A percentile compares a stretch with the other conserved stretches of the same genome.
Conservation (phyloP, 805 yeast genomes). For the Saccharomycopsis sp. region DNA sequence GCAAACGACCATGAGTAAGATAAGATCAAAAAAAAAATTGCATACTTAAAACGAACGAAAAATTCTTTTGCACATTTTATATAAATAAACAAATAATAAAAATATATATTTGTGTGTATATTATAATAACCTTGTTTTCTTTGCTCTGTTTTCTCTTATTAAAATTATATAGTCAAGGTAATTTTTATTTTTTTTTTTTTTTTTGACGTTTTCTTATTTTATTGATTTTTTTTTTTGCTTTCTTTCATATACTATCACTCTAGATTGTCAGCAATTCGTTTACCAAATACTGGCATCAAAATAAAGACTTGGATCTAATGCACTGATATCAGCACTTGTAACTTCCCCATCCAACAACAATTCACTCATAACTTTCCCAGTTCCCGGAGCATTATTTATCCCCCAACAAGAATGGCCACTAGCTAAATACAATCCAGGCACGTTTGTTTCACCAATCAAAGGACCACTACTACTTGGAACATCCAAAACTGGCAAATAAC, state of each 20-base stretch:
- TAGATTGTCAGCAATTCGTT: too few species aligned
- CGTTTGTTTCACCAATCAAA: constrained; percentile 87
- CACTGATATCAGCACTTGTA: constrained; percentile 67
- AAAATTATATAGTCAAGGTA: too few species aligned
- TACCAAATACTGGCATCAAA: constrained; percentile 59
- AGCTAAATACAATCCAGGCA: constrained; percentile 68
- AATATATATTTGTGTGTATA: too few species aligned
- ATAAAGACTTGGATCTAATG: constrained; percentile 79
- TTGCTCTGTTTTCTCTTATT: too few species aligned
- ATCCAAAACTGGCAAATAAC: constrained; percentile 90
- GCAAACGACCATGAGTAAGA: constrained; percentile 18
- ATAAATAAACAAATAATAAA: too few species aligned
- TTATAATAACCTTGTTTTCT: too few species aligned
- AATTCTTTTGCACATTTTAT: background rate
- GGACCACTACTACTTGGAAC: constrained; percentile 93
- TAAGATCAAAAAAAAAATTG: constrained; percentile 17
- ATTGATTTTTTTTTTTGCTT: too few species aligned
- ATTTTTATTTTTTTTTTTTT: too few species aligned
- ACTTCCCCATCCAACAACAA: constrained; percentile 77
- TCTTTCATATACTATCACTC: too few species aligned
- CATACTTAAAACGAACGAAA: background rate
- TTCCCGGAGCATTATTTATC: constrained; percentile 93
- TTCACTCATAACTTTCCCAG: constrained; percentile 91
- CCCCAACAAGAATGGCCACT: constrained; percentile 99
- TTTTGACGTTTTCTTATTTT: too few species aligned